These are phyloP conservation scores for Raphanus raphanistrum DNA, from an alignment of 345 rosid genomes.

Conservation along the genomic window DNA sequence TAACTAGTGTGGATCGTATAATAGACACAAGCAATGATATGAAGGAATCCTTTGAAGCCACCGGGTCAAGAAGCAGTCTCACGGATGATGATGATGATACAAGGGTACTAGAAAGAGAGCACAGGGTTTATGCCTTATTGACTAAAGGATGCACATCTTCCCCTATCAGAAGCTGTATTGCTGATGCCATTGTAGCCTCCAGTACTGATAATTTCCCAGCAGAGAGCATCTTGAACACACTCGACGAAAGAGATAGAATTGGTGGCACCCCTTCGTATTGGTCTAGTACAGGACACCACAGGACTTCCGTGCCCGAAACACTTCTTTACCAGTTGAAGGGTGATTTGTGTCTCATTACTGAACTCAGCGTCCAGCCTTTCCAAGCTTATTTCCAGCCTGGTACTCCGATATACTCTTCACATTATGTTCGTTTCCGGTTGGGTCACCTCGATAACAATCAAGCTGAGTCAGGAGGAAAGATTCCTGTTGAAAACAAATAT, in stretches of 20 bases:
- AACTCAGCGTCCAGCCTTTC: slow-evolving; percentile 77
- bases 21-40: slow-evolving; percentile 32
- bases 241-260: slow-evolving; percentile 52
- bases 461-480: slow-evolving; percentile 39
- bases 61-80: slow-evolving; percentile 54
- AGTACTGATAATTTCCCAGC: slow-evolving; percentile 91
- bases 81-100: slow-evolving; percentile 27
- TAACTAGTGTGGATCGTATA: slow-evolving; percentile 52
- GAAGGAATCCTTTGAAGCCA: slow-evolving; percentile 40
- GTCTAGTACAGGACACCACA: slow-evolving; percentile 83
- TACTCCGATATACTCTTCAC: slow-evolving; percentile 81
- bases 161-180: slow-evolving; percentile 50
- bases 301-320: slow-evolving; percentile 73
- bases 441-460: slow-evolving; percentile 53
- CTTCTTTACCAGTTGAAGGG: slow-evolving; percentile 64
- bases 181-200: slow-evolving; percentile 72
- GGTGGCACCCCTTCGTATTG: slow-evolving; percentile 71
- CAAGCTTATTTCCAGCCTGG: slow-evolving; percentile 79
- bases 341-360: slow-evolving; percentile 71
- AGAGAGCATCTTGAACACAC: slow-evolving; percentile 80
- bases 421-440: slow-evolving; percentile 66
- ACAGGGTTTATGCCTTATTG: slow-evolving; percentile 67
- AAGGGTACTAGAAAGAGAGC: slow-evolving; percentile 62
- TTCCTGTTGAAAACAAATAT: slow-evolving; percentile 24
- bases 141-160: slow-evolving; percentile 49